Evolutionary conservation across 768 basidiomycete genomes (phyloP).

Genomic region (Trichaptum fuscoviolaceum): DNA sequence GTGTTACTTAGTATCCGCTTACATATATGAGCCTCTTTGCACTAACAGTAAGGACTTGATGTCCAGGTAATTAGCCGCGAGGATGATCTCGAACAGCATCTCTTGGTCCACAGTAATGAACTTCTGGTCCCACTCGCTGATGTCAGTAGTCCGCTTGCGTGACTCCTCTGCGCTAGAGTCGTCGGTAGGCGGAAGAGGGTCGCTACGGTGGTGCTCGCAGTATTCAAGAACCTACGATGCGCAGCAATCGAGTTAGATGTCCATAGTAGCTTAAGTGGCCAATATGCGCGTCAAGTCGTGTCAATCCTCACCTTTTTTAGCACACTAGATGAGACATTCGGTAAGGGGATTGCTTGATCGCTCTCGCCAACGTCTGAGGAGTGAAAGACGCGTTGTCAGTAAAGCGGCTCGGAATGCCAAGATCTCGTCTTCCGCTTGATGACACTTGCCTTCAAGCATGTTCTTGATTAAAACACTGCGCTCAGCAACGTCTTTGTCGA

Average conservation of each 20-base stretch:
- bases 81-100: slow-evolving; percentile 99
- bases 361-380: slow-evolving; percentile 84
- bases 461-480: slow-evolving; percentile 97
- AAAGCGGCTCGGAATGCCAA: slow-evolving; percentile 7
- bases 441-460: slow-evolving; percentile 88
- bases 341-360: slow-evolving; percentile 90
- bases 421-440: slow-evolving; percentile 4
- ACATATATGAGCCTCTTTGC: slow-evolving; percentile 5
- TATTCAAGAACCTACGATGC: slow-evolving; percentile 84
- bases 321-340: slow-evolving; percentile 89
- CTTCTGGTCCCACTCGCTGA: slow-evolving; percentile 99
- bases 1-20: slow-evolving; percentile 7
- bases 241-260: background rate
- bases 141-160: slow-evolving; percentile 96
- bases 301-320: slow-evolving; percentile 76
- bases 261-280: slow-evolving; percentile 4
- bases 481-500: slow-evolving; percentile 92
- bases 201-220: slow-evolving; percentile 97
- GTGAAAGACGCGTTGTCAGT: slow-evolving; percentile 2
- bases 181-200: slow-evolving; percentile 87
- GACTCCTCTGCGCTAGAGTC: slow-evolving; percentile 87
- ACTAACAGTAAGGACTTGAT: slow-evolving; percentile 96
- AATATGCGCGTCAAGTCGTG: slow-evolving; percentile 6
- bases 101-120: slow-evolving; percentile 99
- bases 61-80: slow-evolving; percentile 99